These are phyloP conservation scores for Lipomyces oligophaga DNA, from an alignment of 805 yeast species.

Conservation along the genomic window DNA sequence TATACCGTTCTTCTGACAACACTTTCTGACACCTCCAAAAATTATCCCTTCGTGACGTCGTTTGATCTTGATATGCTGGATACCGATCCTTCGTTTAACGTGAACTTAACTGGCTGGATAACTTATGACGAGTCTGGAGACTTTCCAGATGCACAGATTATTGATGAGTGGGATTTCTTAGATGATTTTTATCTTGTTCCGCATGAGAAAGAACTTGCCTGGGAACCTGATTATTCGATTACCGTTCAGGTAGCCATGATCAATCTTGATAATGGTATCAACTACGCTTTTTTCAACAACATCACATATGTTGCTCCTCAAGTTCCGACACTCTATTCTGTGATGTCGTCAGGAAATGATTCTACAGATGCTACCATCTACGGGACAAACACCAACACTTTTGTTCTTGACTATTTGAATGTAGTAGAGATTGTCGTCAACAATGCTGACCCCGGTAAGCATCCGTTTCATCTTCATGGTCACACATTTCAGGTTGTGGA, in stretches of 20 bases:
- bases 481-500: constrained; percentile 79
- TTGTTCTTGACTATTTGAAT: constrained; percentile 62
- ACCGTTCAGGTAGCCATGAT: constrained; percentile 78
- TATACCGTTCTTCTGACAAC: constrained; percentile 76
- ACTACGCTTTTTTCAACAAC: constrained; percentile 95
- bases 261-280: constrained; percentile 78
- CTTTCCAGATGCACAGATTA: constrained; percentile 41
- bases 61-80: constrained; percentile 85
- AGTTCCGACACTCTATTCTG: constrained; percentile 82
- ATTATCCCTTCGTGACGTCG: constrained; percentile 78
- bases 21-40: constrained; percentile 54
- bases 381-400: constrained; percentile 76
- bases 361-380: constrained; percentile 60
- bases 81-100: constrained; percentile 53
- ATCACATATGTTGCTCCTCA: constrained; percentile 72
- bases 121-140: constrained; percentile 51
- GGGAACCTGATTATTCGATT: constrained; percentile 66
- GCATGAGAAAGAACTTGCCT: constrained; percentile 48
- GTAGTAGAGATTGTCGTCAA: constrained; percentile 78
- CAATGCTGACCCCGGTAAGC: constrained; percentile 85
- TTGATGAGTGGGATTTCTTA: constrained; percentile 46
- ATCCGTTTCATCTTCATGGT: constrained; percentile 98
- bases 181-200: constrained; percentile 83
- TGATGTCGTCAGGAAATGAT: constrained; percentile 47
- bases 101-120: constrained; percentile 74